Conservation (phyloP, 352 stramenopile species). For the Globisporangium radiosum region DNA sequence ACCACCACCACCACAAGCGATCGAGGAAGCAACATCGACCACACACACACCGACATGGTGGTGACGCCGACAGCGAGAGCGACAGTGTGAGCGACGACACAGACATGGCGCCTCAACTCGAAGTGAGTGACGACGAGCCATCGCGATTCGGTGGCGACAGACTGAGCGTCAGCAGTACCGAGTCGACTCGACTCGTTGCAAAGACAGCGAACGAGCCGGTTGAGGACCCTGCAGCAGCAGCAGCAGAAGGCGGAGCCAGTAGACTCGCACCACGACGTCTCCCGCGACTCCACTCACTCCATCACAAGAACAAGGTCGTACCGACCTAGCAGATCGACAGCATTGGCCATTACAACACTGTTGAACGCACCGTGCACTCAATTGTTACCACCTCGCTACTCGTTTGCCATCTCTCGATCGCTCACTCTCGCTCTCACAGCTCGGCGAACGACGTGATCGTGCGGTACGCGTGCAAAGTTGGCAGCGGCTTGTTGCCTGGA, state of each 20-base stretch:
- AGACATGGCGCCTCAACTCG: background rate
- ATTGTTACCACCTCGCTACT: background rate
- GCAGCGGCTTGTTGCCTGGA: conserved; percentile 80
- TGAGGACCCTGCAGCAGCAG: background rate
- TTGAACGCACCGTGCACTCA: too few relatives aligned
- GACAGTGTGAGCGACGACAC: background rate
- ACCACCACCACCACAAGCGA: conserved; percentile 1
- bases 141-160: background rate
- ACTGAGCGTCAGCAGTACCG: background rate
- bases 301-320: conserved; percentile 13
- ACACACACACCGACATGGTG: background rate
- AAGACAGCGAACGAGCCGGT: conserved; percentile 2
- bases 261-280: background rate
- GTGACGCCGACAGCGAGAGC: background rate
- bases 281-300: background rate
- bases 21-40: conserved; percentile 6
- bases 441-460: conserved; percentile 58
- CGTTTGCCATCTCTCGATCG: background rate
- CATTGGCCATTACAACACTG: too few relatives aligned
- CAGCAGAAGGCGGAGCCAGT: background rate
- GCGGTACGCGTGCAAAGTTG: conserved; percentile 39
- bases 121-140: background rate
- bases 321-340: conserved; percentile 5
- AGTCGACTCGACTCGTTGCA: background rate
- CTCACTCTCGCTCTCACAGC: conserved; percentile 18